Evolutionary conservation across 139 green algal species (phyloP).

Genomic region (Gonium pectorale): DNA sequence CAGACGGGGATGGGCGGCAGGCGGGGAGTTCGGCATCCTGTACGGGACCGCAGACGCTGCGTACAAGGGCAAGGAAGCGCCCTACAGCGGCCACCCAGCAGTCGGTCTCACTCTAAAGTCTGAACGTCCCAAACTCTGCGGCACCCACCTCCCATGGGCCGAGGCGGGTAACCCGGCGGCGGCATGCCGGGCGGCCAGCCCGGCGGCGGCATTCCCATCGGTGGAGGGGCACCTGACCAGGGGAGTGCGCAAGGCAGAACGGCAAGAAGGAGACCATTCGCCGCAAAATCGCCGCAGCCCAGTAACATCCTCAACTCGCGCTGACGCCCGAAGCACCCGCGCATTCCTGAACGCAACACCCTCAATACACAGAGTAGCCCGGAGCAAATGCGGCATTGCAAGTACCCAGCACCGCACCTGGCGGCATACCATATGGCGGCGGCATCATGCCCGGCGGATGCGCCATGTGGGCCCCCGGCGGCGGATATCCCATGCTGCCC

Average conservation of each 20-base stretch:
- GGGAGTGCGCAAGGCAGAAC: too few species aligned
- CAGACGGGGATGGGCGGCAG: too few species aligned
- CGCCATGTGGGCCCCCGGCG: neutral
- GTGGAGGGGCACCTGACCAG: neutral
- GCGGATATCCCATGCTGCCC: constrained; percentile 15
- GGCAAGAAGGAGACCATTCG: too few species aligned
- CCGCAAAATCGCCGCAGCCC: too few species aligned
- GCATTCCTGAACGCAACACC: too few species aligned
- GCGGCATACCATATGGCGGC: constrained; percentile 1
- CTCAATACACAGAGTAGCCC: too few species aligned
- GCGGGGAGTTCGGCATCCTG: neutral
- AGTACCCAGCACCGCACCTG: neutral
- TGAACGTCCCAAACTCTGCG: neutral
- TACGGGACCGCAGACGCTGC: neutral
- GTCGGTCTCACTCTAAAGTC: too few species aligned
- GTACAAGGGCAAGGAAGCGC: too few species aligned
- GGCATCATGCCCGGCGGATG: constrained; percentile 3
- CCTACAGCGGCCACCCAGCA: too few species aligned
- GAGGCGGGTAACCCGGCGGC: neutral
- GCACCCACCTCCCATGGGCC: neutral
- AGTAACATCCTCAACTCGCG: too few species aligned
- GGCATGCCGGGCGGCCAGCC: constrained; percentile 40
- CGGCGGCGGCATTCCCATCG: constrained; percentile 44
- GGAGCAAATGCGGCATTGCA: too few species aligned
- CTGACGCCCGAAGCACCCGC: too few species aligned